Evolutionary conservation across 768 basidiomycete genomes (phyloP), one percentile per base, ranked within the genome.

Genomic region (Tulasnella sp.): DNA sequence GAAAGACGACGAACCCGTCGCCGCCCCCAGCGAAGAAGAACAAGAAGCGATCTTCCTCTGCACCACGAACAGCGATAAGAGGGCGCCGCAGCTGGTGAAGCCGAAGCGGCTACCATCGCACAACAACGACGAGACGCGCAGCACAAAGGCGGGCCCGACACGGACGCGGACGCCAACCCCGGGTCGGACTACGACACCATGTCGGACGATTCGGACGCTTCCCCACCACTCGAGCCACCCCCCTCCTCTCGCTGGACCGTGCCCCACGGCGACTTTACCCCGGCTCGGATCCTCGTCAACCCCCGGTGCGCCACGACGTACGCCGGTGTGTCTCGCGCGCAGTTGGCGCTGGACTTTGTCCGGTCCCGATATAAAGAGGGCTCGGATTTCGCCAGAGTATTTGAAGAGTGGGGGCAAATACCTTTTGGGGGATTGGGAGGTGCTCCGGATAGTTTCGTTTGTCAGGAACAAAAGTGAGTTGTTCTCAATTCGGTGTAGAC

Each of bases 221-320:
- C 67, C 8, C 67, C 54, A 42, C 72, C 75, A 38, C 67, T 34
- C 38, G 67, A n/a, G 58, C 82, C 82, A 79, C 80, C 82, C 82
- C 72, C 83, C n/a, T 77, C 82, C 68, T 81, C 83, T 39, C 80
- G 83, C 25, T 82, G 84, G 82, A 78, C 83, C 17, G 92, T 95
- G 69, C 96, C 96, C 11, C 98, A 97, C 82, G 91, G 91, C 19
- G 91, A 90, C 11, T 97, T 96, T 83, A 85, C 88, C 9, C 91
- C 96, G 5, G 97, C 96, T 4, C 87, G 96, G 74, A 97, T 99
- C 80, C 83, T 99, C 79, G 91, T 99, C 75, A 99, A 99, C 81
- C 97, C 97, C 5, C 89, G 96, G 19, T 99, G 96, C 82, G 93
- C 96, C 72, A 99, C 97, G 42, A 99, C 97, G 31, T 99, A 99